Base-by-base conservation (phyloP, 768 basidiomycete genomes). In the Dioszegia hungarica region DNA sequence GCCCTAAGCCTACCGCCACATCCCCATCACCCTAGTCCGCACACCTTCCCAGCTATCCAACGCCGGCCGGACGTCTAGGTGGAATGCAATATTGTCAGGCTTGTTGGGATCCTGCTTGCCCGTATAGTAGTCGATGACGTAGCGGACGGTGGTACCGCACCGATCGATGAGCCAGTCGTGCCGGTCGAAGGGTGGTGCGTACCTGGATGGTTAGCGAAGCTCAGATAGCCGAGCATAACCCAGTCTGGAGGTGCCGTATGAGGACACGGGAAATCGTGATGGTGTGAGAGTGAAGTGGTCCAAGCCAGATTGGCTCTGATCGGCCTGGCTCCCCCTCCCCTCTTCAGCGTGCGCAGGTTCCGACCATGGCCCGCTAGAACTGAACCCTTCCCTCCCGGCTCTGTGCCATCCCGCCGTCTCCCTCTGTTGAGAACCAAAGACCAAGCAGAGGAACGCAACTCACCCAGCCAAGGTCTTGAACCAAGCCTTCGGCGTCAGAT, bases 111-210 rank as follows among this genome's bases (percentile, higher is more conserved):
- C 66, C 54, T 41, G 50, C 55, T 54, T 84, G 9, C 94, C 94
- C 2, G 89, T 88, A 79, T 99, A 99, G 77, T 98, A 99, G 78
- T 99, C 95, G 68, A 99, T 95, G 57, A 99, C 85, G 78, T 99
- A 99, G 48, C 94, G 86, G 72, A 91, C 81, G 56, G 84, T 85
- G 9, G 83, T 84, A 5, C 92, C 94, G 72, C 93, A 95, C 31
- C 94, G 85, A 75, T 95, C 91, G 47, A 99, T 85, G 47, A 90
- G 76, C 95, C 95, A 99, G 75, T 98, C 94, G 64, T 99, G 95
- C 52, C 90, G 81, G 75, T 99, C 95, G 77, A 99, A 99, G 0
- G 95, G 95, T 22, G 89, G 81, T 25, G 89, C 82, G 75, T 95
- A 99, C 11, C 94, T 99, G 65, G 41, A 27, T 29, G 19, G 31